phyloP scores from a whole-genome alignment of 2,329 filamentous ascomycete genomes.

The Apiospora malaysiana region DNA sequence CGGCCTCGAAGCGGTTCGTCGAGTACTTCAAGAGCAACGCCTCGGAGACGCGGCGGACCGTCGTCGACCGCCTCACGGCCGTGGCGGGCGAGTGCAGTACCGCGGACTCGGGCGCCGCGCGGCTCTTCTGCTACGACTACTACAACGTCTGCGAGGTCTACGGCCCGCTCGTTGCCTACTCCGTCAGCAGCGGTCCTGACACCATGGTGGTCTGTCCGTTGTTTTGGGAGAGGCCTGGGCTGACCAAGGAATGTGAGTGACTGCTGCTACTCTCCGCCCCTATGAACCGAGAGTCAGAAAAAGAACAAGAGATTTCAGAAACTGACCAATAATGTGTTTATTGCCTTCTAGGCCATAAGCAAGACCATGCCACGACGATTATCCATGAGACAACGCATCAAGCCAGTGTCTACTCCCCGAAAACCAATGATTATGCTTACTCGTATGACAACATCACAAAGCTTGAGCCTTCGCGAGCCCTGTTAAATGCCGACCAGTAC shows the following conservation, averaged over 20 bases:
- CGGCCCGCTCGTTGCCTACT: slow-evolving; percentile 32
- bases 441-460: slow-evolving; percentile 31
- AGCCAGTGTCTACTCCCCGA: slow-evolving; percentile 29
- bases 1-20: slow-evolving; percentile 29
- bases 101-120: slow-evolving; percentile 26
- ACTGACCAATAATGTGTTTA: neutral
- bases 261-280: neutral
- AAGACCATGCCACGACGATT: slow-evolving; percentile 32
- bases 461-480: slow-evolving; percentile 25
- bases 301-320: neutral
- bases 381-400: slow-evolving; percentile 35
- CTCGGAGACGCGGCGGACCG: slow-evolving; percentile 27
- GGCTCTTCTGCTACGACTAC: slow-evolving; percentile 31
- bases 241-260: slow-evolving; percentile 25
- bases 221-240: slow-evolving; percentile 29
- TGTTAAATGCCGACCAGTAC: slow-evolving; percentile 33
- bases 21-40: slow-evolving; percentile 34
- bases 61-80: slow-evolving; percentile 28
- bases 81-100: slow-evolving; percentile 31
- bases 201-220: slow-evolving; percentile 32
- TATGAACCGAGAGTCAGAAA: too few species aligned
- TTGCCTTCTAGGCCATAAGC: slow-evolving; percentile 27
- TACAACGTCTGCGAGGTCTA: slow-evolving; percentile 29
- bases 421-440: slow-evolving; percentile 31
- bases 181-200: slow-evolving; percentile 26